These are phyloP conservation scores for Mortierella sp. DNA, from an alignment of 371 early-diverging fungal genomes.

Conservation along the genomic window DNA sequence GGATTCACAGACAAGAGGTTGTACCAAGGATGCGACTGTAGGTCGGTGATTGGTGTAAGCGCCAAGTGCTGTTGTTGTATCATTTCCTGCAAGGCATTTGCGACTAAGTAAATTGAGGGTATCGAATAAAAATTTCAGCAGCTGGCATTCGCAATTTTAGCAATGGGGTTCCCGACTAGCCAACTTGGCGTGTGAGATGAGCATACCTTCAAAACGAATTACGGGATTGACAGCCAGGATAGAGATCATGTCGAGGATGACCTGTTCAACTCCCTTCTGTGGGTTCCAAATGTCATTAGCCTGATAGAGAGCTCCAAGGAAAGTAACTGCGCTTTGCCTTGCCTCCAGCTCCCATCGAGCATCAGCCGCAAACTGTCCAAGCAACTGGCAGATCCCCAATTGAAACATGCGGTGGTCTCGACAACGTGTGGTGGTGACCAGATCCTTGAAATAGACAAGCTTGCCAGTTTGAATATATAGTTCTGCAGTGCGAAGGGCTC, in stretches of 20 bases:
- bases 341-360: constrained; percentile 10
- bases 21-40: constrained; percentile 1
- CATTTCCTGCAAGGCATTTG: constrained; percentile 1
- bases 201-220: no score
- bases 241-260: constrained; percentile 13
- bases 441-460: background rate
- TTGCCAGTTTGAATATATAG: background rate
- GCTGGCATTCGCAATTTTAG: background rate
- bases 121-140: background rate
- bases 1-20: background rate
- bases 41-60: background rate
- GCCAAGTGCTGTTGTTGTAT: background rate
- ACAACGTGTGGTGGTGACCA: constrained; percentile 4
- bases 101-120: constrained; percentile 4
- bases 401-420: constrained; percentile 18
- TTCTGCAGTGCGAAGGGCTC: constrained; percentile 14
- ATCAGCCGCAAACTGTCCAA: constrained; percentile 16
- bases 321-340: constrained; percentile 1
- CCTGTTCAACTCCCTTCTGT: constrained; percentile 9
- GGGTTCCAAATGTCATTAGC: constrained; percentile 1
- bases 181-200: no score
- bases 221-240: background rate
- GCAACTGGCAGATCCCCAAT: constrained; percentile 17
- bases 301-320: constrained; percentile 9
- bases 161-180: no score